A percentile compares a stretch with the other conserved stretches of the same genome.
phyloP scores from a whole-genome alignment of 805 yeast genomes.

The Debaryomyces tyrocola region DNA sequence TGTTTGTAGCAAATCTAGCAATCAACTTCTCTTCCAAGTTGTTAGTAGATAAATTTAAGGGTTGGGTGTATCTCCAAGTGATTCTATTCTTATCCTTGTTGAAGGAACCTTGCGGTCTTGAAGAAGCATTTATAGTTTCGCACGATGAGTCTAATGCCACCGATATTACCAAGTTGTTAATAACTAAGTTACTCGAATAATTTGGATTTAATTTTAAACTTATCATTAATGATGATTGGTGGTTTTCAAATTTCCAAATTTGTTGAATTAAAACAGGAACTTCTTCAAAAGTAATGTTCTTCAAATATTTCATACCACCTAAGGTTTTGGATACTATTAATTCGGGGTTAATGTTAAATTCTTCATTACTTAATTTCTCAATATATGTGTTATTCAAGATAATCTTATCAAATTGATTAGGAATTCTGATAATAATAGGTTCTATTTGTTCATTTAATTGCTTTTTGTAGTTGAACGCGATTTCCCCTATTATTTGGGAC shows the following conservation, averaged over 20 bases:
- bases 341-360: constrained; percentile 46
- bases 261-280: constrained; percentile 77
- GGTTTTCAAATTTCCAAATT: constrained; percentile 85
- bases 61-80: constrained; percentile 69
- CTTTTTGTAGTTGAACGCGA: constrained; percentile 69
- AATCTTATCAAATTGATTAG: constrained; percentile 50
- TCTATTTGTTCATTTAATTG: constrained; percentile 16
- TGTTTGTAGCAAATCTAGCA: constrained; percentile 82
- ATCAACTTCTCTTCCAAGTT: constrained; percentile 65
- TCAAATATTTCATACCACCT: constrained; percentile 78
- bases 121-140: constrained; percentile 69
- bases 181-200: constrained; percentile 36
- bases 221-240: constrained; percentile 82
- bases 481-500: constrained; percentile 77
- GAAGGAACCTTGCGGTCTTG: constrained; percentile 91
- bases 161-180: constrained; percentile 61
- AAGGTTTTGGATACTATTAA: constrained; percentile 62
- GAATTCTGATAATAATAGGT: constrained; percentile 39
- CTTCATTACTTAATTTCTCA: constrained; percentile 23
- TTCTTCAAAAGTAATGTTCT: constrained; percentile 39
- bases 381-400: constrained; percentile 42
- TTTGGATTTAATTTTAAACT: constrained; percentile 58
- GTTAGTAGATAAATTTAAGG: constrained; percentile 37
- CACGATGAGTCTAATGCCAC: constrained; percentile 62
- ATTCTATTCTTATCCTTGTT: constrained; percentile 82